Base-by-base conservation (phyloP, 1,139 yeast species). In the Zhuliangozyma blackwelliae region DNA sequence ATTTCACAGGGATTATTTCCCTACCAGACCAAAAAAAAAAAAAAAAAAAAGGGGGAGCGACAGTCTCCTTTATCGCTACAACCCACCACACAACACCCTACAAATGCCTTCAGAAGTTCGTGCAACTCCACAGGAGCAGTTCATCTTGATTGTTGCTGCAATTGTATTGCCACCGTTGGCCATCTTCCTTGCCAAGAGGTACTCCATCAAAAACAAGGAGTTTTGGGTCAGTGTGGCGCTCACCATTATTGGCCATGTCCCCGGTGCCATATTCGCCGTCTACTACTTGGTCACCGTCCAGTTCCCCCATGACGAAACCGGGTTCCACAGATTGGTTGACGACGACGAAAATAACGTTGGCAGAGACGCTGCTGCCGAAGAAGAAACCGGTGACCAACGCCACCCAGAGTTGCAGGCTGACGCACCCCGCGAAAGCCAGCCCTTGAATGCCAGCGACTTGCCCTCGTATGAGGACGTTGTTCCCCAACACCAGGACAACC, bases 81-180 rank as follows among this genome's bases (percentile, higher is more conserved):
- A 21, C n/a, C 22, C 22, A 21, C 22, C 22, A 21, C 22, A 5
- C 5, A 21, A 5, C 5, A 21, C 22, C 5, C 5, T 7, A 21
- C 5, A 21, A 5, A 21, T 21, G 22, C 22, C 22, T 21, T 21
- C 22, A 6, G 22, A 21, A 21, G 5, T 21, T 21, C 22, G 7
- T 5, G 7, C 22, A 6, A 21, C 22, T 21, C 22, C 22, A 29
- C 40, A 40, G 20, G 51, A 55, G 29, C 53, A 40, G 28, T 35
- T 59, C 13, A 50, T 68, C 20, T 55, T 68, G 44, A 54, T 56
- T 12, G 31, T 64, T 8, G 50, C 65, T 46, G 68, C 63, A 9
- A 40, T 66, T 11, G 43, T 68, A 7, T 43, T 68, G 32, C 75
- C 75, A 5, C 75, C 75, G 3, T 54, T 66, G 32, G 70, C 74